Evolutionary conservation across 148 eudicot genomes (phyloP).

Genomic region (Chenopodium berlandieri): DNA sequence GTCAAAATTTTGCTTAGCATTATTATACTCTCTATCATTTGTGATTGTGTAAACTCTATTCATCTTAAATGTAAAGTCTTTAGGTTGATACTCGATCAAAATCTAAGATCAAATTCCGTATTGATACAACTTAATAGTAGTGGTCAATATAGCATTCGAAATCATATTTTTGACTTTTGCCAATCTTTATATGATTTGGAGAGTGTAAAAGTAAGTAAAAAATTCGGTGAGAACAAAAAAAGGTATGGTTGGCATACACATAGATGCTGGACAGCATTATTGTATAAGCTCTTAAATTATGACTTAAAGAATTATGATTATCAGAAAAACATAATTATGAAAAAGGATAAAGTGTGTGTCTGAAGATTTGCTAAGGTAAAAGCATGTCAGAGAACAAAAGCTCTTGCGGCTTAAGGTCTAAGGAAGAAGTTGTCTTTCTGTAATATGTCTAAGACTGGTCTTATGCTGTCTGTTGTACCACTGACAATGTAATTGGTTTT

Average conservation of each 20-base stretch:
- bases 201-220: neutral
- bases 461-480: constrained; percentile 30
- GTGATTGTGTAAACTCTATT: too few species aligned
- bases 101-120: too few species aligned
- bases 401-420: constrained; percentile 28
- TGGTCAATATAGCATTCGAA: neutral
- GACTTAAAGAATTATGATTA: neutral
- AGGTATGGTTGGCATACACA: neutral
- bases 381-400: constrained; percentile 19
- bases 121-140: neutral
- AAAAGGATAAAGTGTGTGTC: constrained; percentile 24
- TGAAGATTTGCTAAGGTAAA: constrained; percentile 19
- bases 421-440: constrained; percentile 21
- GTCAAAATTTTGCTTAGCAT: too few species aligned
- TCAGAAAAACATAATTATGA: constrained; percentile 29
- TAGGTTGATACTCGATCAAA: neutral
- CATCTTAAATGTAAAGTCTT: too few species aligned
- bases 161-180: neutral
- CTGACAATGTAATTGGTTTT: constrained; percentile 16
- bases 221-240: neutral
- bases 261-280: constrained; percentile 8
- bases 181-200: neutral
- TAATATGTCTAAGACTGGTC: constrained; percentile 21
- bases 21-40: too few species aligned
- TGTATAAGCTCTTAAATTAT: neutral